Percentiles rank a stretch among this genome's conserved stretches.
Conservation (phyloP, 768 basidiomycete genomes). For the Trametes maxima region DNA sequence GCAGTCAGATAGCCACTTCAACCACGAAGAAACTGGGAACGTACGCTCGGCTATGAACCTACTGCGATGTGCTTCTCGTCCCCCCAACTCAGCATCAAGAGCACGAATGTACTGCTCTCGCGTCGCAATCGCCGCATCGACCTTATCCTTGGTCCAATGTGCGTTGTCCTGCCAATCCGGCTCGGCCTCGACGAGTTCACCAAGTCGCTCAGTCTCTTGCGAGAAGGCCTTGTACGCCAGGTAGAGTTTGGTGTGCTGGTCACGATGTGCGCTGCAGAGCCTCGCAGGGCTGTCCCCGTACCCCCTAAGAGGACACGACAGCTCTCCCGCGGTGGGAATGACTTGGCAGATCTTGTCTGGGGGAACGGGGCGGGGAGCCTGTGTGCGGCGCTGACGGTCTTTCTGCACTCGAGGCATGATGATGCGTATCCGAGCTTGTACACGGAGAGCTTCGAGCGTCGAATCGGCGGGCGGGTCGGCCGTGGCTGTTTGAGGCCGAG, state of each 20-base stretch:
- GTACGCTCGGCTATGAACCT: neutral
- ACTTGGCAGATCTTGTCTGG: neutral
- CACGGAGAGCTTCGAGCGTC: too few relatives aligned
- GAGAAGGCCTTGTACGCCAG: slow-evolving; percentile 2
- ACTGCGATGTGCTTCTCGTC: neutral
- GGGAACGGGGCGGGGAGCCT: neutral
- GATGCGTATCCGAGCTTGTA: too few relatives aligned
- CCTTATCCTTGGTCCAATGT: neutral
- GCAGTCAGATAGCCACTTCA: neutral
- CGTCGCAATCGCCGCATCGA: neutral
- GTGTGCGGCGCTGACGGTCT: too few relatives aligned
- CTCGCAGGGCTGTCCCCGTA: neutral
- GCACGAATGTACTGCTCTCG: neutral
- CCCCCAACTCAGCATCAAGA: neutral
- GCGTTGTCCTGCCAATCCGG: neutral
- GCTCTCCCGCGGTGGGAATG: neutral
- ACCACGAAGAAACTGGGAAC: neutral
- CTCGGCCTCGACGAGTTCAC: neutral
- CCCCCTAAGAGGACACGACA: neutral
- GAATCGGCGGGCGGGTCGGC: too few relatives aligned
- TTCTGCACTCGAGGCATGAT: too few relatives aligned
- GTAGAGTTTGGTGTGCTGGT: neutral
- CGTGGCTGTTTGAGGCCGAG: too few relatives aligned
- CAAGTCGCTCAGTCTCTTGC: neutral
- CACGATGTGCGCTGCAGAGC: neutral